Base-by-base conservation (phyloP, 345 rosid genomes). In the Angophora floribunda region DNA sequence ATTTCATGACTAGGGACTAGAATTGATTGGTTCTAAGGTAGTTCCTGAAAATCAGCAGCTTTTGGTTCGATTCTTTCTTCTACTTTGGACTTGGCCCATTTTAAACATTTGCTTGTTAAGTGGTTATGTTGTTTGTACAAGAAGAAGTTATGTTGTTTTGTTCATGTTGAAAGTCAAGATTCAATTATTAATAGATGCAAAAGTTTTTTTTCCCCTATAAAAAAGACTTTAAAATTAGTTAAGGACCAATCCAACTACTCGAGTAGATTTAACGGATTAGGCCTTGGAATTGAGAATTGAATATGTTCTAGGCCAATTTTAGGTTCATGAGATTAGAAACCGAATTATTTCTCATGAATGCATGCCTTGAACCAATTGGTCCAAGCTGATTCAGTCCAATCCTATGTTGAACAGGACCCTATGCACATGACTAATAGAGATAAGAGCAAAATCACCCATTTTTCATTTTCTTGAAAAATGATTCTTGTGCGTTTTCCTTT, bases 241-340 rank as follows among this genome's bases (percentile, higher is more conserved):
- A 21, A 55, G 22, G 28, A 28, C 28, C 2, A 1, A 5, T 55
- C 28, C 61, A 22, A 55, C 13, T 28, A 21, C 28, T 2, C 7
- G 13, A 55, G 13, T 9, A 55, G 61, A 55, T 19, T 53, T 3
- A 53, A 22, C 24, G 9, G 9, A 7, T 19, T 53, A 6, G 57
- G 57, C 57, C 59, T 53, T 53, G 59, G 59, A 53, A 53, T 24
- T 24, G 21, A 53, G 59, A 49, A 49, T 0, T 49, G 11, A 49
- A 49, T 19, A 21, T 53, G 0, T 53, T 55, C 22, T 55, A 12
- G 28, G 61, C 28, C 0, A 1, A 6, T 55, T 55, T 1, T 0
- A 55, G 12, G 28, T 55, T 55, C 6, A 4, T 12, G 22, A 55
- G 22, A 55, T 55, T 2, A 55, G 61, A 55, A 55, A 22, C 10